Evolutionary conservation across 2,329 filamentous ascomycete genomes (phyloP).

Genomic region (Stagonosporopsis cucurbitacearum): DNA sequence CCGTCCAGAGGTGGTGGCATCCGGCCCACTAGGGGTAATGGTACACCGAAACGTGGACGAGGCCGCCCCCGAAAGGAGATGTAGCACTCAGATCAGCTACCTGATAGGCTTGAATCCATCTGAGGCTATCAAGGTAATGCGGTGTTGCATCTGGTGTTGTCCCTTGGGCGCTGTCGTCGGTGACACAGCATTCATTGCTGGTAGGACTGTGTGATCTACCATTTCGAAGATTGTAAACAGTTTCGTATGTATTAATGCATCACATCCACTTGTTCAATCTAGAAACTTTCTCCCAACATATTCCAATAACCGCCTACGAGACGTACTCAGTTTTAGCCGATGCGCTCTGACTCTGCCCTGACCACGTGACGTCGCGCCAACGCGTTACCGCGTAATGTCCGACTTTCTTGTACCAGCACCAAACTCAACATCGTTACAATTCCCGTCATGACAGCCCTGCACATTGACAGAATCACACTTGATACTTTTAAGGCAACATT

Average conservation of each 20-base stretch:
- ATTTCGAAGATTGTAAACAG: not conserved
- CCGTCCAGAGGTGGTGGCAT: constrained; percentile 21
- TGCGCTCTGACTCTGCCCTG: not conserved
- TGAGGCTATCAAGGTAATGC: too few relatives aligned
- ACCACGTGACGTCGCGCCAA: constrained; percentile 2
- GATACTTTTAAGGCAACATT: constrained; percentile 29
- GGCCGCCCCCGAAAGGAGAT: constrained; percentile 36
- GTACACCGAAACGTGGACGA: constrained; percentile 30
- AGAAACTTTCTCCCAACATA: not conserved
- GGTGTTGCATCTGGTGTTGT: too few relatives aligned
- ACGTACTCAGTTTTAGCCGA: not conserved
- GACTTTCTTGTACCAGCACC: not conserved
- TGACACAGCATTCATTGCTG: not conserved
- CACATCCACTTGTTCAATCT: not conserved
- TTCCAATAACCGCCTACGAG: not conserved
- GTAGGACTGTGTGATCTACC: not conserved
- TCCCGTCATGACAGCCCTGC: constrained; percentile 12
- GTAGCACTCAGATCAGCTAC: not conserved
- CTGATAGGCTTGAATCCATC: too few relatives aligned
- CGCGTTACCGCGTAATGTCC: constrained; percentile 5
- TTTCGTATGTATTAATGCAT: not conserved
- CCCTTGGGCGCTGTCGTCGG: not conserved
- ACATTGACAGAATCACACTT: constrained; percentile 25
- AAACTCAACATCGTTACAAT: constrained; percentile 1
- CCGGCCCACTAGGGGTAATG: constrained; percentile 31